Evolutionary conservation across 106 monocot genomes (phyloP), one percentile per base, ranked within the genome.

Genomic region (Alisma plantagoaquatica): DNA sequence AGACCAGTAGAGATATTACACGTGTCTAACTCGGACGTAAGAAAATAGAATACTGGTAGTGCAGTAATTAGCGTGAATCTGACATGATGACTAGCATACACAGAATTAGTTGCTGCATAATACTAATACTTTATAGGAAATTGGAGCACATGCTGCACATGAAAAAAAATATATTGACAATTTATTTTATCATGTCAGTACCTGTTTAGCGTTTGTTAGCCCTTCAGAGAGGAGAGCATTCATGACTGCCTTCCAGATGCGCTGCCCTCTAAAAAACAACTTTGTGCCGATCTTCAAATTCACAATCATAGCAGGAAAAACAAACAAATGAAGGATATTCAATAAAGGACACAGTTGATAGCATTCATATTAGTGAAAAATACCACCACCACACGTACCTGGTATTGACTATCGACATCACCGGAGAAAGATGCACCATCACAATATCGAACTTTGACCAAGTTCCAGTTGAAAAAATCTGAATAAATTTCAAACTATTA

Each of bases 401-500:
- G 60, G 17, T 55, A 18, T 50, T 57, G 54, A 51, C 30, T 55
- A 23, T 81, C 72, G 5, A 63, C 78, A 42, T 81, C 33, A 10
- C 89, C 96, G 30, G 70, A 69, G 46, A 82, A 84, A 43, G 96
- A 96, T 61, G 70, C 96, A 56, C 84, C 96, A 74, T 96, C 96
- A 67, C 96, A 96, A 54, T 96, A 96, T 10, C 89, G 61, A 56
- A 96, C 48, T 66, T 73, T 84, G 30, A 96, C 96, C 82, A 63
- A 84, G 47, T 96, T 96, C 96, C 96, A 96, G 59, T 96, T 96
- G 51, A 78, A 76, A 56, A 96, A 96, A 79, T 96, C 96, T 96
- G 74, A 38, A 59, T 3, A 41, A 35, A n/a, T n/a, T n/a, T n/a
- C n/a, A n/a, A n/a, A n/a, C 7, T 20, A 46, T 46, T 12, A 46